Base-by-base conservation (phyloP, 2,329 filamentous ascomycete genomes). In the Trichoderma asperellum region DNA sequence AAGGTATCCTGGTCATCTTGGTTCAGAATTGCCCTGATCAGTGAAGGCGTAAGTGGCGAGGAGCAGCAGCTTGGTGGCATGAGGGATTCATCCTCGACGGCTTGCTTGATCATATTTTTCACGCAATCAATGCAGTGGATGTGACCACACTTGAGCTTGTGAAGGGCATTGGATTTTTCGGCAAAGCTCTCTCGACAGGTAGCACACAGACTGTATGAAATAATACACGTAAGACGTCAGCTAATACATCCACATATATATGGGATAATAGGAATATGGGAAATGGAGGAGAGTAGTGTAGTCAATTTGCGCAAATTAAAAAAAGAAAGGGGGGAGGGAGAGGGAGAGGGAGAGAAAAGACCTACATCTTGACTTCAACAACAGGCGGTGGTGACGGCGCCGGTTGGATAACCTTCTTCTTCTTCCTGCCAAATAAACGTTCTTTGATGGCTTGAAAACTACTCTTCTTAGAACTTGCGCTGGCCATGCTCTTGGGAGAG, bases 31-130 rank as follows among this genome's bases (percentile, higher is more conserved):
- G 80, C 77, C 72, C 83, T 84, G 71, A 90, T 81, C 37, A 83
- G 80, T 2, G 78, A 71, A 32, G 81, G 80, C 1, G 87, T 83
- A 32, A 90, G 82, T 1, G 87, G 84, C 72, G 85, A 83, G 1
- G 83, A 83, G 75, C 88, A 90, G 75, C 88, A 90, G 68, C 86
- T 81, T 0, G 88, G 88, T 8, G 88, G 88, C 86, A 90, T 89
- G 71, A 84, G 87, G 65, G 84, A 82, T 77, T 90, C 88, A 73
- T 89, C 84, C 16, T 79, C 80, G 49, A 81, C 82, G 27, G 87
- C 85, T 75, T 88, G 85, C 24, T 82, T 81, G 69, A 89, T 81
- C 75, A 90, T 81, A 43, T 84, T 80, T 63, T 80, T 80, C 14
- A 90, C 76, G 72, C 88, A 90, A 60, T 79, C 77, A 47, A 81